These are phyloP conservation scores for Neonectria coccinea DNA, from an alignment of 2,329 filamentous ascomycete genomes.

Conservation along the genomic window DNA sequence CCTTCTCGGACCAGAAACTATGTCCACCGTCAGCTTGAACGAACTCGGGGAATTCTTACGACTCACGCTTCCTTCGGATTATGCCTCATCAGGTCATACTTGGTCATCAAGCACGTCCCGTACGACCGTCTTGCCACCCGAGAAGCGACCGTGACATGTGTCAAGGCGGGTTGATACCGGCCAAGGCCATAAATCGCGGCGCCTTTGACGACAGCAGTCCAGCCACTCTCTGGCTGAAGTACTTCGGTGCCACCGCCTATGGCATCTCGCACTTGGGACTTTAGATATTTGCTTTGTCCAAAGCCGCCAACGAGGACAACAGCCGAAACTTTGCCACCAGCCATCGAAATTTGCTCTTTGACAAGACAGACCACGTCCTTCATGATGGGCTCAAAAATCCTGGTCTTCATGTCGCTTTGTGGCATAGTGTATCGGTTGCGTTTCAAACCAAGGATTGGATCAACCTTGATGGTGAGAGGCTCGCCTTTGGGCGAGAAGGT, in stretches of 20 bases:
- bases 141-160: constrained; percentile 49
- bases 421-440: constrained; percentile 50
- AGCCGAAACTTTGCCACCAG: constrained; percentile 50
- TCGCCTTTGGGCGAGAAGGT: constrained; percentile 52
- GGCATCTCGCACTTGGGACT: constrained; percentile 53
- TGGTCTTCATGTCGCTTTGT: constrained; percentile 74
- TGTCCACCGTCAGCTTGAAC: constrained; percentile 29
- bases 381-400: constrained; percentile 57
- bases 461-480: constrained; percentile 51
- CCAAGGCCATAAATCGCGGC: constrained; percentile 58
- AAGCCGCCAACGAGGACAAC: constrained; percentile 64
- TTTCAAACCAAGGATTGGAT: constrained; percentile 49
- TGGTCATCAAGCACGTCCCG: constrained; percentile 51
- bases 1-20: constrained; percentile 55
- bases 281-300: constrained; percentile 59
- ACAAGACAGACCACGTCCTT: constrained; percentile 58
- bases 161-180: constrained; percentile 46
- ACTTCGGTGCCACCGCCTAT: constrained; percentile 54
- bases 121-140: constrained; percentile 53
- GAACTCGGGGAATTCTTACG: not conserved
- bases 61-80: constrained; percentile 52
- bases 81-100: constrained; percentile 53
- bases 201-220: constrained; percentile 63
- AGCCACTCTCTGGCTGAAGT: constrained; percentile 61
- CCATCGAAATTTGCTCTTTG: constrained; percentile 55